A percentile compares a stretch with the other conserved stretches of the same genome.
Evolutionary conservation across 2,329 filamentous ascomycete genomes (phyloP).

Genomic region (Cercospora canescens): DNA sequence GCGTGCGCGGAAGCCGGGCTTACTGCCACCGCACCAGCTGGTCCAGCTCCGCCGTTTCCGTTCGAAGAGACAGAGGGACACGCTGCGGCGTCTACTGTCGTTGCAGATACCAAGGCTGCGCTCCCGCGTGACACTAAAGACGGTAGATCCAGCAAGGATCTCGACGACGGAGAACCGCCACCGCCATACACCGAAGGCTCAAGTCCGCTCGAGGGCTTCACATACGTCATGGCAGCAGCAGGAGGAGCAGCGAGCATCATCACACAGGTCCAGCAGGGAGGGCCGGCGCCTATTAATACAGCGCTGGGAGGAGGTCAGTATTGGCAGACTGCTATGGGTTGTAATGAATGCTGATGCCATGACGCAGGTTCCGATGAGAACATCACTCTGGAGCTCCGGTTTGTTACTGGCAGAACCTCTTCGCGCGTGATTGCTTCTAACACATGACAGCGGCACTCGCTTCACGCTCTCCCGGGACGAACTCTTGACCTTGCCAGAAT

Average conservation of each 20-base stretch:
- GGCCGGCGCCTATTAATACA: conserved; percentile 79
- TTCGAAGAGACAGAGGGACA: conserved; percentile 37
- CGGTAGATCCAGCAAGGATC: conserved; percentile 68
- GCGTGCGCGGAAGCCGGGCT: conserved; percentile 39
- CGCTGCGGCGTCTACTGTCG: conserved; percentile 53
- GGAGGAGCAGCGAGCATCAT: conserved; percentile 98
- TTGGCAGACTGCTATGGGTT: neutral
- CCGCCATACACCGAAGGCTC: conserved; percentile 94
- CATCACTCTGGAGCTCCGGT: conserved; percentile 93
- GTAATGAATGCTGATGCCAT: neutral
- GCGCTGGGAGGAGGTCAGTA: conserved; percentile 69
- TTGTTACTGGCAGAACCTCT: conserved; percentile 36
- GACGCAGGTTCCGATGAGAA: conserved; percentile 74
- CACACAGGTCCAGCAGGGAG: conserved; percentile 96
- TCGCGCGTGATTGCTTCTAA: conserved; percentile 28
- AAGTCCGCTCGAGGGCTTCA: conserved; percentile 88
- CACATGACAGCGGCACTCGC: conserved; percentile 70
- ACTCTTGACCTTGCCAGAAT: conserved; percentile 91
- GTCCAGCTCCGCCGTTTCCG: conserved; percentile 47
- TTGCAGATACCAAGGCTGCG: conserved; percentile 79
- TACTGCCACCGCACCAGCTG: conserved; percentile 48
- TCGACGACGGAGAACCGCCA: conserved; percentile 85
- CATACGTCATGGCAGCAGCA: conserved; percentile 96
- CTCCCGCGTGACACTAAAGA: conserved; percentile 81
- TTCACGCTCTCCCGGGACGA: conserved; percentile 96